A percentile compares a stretch with the other conserved stretches of the same genome.
Conservation (phyloP, 352 stramenopile species). For the Pythium myriotylum region DNA sequence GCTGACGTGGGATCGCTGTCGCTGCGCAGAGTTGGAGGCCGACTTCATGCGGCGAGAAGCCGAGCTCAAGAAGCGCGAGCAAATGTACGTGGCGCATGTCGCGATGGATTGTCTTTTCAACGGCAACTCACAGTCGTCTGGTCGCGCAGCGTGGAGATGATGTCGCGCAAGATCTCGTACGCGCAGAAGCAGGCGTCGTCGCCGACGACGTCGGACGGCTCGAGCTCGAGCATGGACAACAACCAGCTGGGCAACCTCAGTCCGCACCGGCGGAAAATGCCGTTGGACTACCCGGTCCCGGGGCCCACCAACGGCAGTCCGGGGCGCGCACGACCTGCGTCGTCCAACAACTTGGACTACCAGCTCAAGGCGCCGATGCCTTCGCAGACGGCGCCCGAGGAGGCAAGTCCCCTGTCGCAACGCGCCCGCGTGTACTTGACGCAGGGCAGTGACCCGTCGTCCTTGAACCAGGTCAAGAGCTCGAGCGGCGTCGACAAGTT, state of each 20-base stretch:
- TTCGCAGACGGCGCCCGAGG: slow-evolving; percentile 5
- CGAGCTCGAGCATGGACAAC: slow-evolving; percentile 76
- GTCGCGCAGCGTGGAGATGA: slow-evolving; percentile 65
- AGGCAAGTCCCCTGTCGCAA: slow-evolving; percentile 11
- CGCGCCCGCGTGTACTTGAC: slow-evolving; percentile 16
- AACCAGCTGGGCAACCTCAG: slow-evolving; percentile 39
- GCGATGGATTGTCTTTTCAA: too few species aligned
- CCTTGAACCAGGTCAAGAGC: slow-evolving; percentile 23
- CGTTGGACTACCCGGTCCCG: slow-evolving; percentile 22
- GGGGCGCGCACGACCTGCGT: slow-evolving; percentile 20
- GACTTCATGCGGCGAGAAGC: slow-evolving; percentile 77
- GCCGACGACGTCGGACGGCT: slow-evolving; percentile 75
- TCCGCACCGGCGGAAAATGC: slow-evolving; percentile 20
- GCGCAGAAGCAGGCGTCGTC: slow-evolving; percentile 62
- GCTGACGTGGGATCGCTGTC: too few species aligned
- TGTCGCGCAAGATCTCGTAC: slow-evolving; percentile 74
- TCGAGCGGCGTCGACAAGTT: slow-evolving; percentile 32
- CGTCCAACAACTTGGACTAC: slow-evolving; percentile 16
- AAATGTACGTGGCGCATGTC: slow-evolving; percentile 54
- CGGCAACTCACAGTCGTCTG: not conserved
- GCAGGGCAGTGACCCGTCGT: slow-evolving; percentile 13
- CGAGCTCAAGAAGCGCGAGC: slow-evolving; percentile 85
- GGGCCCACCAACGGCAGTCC: slow-evolving; percentile 51
- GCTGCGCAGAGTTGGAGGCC: slow-evolving; percentile 62
- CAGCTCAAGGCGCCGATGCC: slow-evolving; percentile 21